Conservation (phyloP, 352 stramenopile species). For the Blastocystis sp. region DNA sequence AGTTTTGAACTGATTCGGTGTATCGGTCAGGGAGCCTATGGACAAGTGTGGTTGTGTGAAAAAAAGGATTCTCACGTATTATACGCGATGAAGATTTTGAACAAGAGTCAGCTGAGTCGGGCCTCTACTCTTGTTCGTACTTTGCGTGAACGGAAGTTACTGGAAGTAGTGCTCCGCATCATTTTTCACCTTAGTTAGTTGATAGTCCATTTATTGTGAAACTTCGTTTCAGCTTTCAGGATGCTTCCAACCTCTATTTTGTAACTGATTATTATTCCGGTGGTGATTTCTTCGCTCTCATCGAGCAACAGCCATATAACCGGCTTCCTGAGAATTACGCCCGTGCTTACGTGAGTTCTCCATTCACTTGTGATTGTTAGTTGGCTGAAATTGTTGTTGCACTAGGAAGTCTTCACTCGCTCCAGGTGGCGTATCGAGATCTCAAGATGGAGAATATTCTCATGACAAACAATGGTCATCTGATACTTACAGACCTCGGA, state of each 20-base stretch:
- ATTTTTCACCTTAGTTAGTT: constrained; percentile 62
- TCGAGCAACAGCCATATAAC: constrained; percentile 70
- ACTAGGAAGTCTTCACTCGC: constrained; percentile 75
- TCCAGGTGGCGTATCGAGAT: constrained; percentile 77
- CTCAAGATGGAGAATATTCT: constrained; percentile 79
- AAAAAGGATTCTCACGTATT: constrained; percentile 49
- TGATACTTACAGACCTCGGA: constrained; percentile 80
- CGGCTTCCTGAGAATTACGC: constrained; percentile 69
- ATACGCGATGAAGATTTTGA: constrained; percentile 59
- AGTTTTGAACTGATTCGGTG: constrained; percentile 52
- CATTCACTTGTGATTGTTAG: not conserved
- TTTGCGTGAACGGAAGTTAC: constrained; percentile 9
- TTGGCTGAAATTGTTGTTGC: constrained; percentile 73
- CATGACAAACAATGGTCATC: constrained; percentile 74
- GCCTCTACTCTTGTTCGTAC: not conserved
- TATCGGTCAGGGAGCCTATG: constrained; percentile 59
- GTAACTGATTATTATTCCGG: constrained; percentile 81
- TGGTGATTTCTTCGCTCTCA: constrained; percentile 75
- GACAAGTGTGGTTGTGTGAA: constrained; percentile 51
- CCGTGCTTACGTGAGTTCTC: constrained; percentile 68
- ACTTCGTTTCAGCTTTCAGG: constrained; percentile 78
- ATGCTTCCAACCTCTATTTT: constrained; percentile 75
- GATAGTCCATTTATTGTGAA: constrained; percentile 79
- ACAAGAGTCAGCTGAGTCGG: not conserved
- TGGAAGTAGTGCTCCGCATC: not conserved